Evolutionary conservation across 805 yeast genomes (phyloP).

Genomic region (Starmerella geochares): DNA sequence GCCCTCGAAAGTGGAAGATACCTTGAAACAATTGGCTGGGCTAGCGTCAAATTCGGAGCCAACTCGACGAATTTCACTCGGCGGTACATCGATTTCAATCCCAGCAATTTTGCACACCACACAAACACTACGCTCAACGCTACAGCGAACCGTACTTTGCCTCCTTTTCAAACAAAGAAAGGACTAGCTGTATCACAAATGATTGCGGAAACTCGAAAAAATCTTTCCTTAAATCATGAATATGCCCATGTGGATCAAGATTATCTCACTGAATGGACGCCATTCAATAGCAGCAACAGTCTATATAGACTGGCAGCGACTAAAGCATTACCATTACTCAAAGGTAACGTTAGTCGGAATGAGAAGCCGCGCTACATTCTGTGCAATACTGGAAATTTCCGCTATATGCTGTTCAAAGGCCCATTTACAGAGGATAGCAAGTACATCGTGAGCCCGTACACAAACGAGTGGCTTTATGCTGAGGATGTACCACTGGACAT

Average conservation of each 20-base stretch:
- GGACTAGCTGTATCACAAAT: conserved; percentile 44
- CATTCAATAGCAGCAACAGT: conserved; percentile 48
- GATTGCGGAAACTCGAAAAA: conserved; percentile 38
- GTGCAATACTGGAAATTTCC: conserved; percentile 77
- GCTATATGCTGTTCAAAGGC: conserved; percentile 80
- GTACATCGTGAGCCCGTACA: conserved; percentile 76
- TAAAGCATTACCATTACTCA: conserved; percentile 41
- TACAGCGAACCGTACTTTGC: neutral
- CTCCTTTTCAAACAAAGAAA: conserved; percentile 41
- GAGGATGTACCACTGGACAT: conserved; percentile 45
- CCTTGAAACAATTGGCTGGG: conserved; percentile 88
- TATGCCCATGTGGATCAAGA: conserved; percentile 59
- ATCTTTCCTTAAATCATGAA: conserved; percentile 44
- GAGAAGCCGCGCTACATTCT: conserved; percentile 43
- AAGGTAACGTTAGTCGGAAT: conserved; percentile 26
- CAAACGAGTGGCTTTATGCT: conserved; percentile 65
- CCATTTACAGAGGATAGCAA: conserved; percentile 71
- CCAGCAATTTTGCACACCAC: conserved; percentile 60
- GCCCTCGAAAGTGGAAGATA: conserved; percentile 90
- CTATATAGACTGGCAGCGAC: conserved; percentile 50
- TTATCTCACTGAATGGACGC: conserved; percentile 59
- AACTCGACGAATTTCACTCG: conserved; percentile 37
- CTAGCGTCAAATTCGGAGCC: conserved; percentile 40
- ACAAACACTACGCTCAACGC: conserved; percentile 30
- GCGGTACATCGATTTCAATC: conserved; percentile 73